Conservation (phyloP, 345 rosid genomes). For the Acer negundo region DNA sequence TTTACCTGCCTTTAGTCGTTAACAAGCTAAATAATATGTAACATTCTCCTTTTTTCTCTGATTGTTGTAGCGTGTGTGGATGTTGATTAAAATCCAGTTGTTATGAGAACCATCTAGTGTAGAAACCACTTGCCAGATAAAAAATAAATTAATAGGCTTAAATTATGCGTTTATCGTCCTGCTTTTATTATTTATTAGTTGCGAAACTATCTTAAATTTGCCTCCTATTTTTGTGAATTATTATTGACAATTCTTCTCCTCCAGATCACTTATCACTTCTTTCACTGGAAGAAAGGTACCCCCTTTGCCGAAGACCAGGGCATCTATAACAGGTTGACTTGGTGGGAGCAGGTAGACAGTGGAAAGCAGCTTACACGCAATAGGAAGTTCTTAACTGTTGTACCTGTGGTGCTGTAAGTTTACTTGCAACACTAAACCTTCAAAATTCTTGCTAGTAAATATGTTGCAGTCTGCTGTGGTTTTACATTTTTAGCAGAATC, state of each 20-base stretch:
- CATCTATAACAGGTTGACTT: slow-evolving; percentile 88
- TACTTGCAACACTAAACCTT: neutral
- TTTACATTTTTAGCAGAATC: neutral
- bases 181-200: neutral
- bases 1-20: neutral
- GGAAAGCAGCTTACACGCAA: slow-evolving; percentile 97
- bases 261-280: slow-evolving; percentile 92
- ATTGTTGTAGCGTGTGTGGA: neutral
- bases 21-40: neutral
- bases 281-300: slow-evolving; percentile 99
- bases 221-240: slow-evolving; percentile 7
- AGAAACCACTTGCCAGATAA: neutral
- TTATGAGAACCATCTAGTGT: neutral
- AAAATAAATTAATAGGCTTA: neutral
- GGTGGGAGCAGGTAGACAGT: slow-evolving; percentile 99
- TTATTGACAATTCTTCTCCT: slow-evolving; percentile 23
- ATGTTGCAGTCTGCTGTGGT: neutral
- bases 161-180: neutral
- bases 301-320: slow-evolving; percentile 98
- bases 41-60: neutral
- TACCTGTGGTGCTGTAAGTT: slow-evolving; percentile 93
- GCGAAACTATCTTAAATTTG: slow-evolving; percentile 7
- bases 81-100: neutral
- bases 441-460: neutral
- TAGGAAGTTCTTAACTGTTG: slow-evolving; percentile 88